Conservation (phyloP, 2,329 filamentous ascomycete species). For the Exserohilum turcica region DNA sequence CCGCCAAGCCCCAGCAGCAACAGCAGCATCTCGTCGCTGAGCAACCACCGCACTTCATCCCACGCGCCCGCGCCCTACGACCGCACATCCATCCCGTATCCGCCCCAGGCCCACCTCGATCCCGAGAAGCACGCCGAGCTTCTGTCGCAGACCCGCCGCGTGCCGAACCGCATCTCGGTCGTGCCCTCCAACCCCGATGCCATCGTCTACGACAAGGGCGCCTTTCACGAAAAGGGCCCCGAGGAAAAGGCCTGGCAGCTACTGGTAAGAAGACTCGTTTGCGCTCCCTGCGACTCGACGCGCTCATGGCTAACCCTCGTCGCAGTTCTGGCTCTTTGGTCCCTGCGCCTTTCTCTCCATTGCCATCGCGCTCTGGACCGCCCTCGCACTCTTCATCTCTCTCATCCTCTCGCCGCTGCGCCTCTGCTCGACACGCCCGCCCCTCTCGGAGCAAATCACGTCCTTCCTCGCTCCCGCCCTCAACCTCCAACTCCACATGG, state of each 20-base stretch:
- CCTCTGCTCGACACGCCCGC: constrained; percentile 56
- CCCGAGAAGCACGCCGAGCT: constrained; percentile 38
- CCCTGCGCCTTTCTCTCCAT: constrained; percentile 62
- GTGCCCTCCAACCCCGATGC: constrained; percentile 29
- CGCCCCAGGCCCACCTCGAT: constrained; percentile 39
- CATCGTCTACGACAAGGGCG: constrained; percentile 42
- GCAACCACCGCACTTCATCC: constrained; percentile 22
- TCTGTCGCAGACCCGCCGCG: constrained; percentile 26
- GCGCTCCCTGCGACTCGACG: background rate
- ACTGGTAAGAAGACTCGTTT: constrained; percentile 40
- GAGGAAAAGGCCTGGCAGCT: constrained; percentile 53
- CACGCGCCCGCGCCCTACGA: constrained; percentile 24
- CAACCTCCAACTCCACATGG: constrained; percentile 56
- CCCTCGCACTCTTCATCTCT: constrained; percentile 53
- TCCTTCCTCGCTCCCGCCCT: constrained; percentile 60
- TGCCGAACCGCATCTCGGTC: constrained; percentile 26
- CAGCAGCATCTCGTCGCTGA: constrained; percentile 40
- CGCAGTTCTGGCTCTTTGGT: constrained; percentile 59
- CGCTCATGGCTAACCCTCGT: constrained; percentile 14
- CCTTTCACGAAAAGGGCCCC: constrained; percentile 47
- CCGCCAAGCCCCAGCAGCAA: constrained; percentile 44
- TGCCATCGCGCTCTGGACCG: constrained; percentile 60
- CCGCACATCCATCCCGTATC: constrained; percentile 21
- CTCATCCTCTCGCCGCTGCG: constrained; percentile 59
- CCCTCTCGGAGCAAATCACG: constrained; percentile 57